Percentiles rank a stretch among this genome's conserved stretches.
Evolutionary conservation across 140 eudicot species (phyloP).

Genomic region (Bidens hawaiensis): DNA sequence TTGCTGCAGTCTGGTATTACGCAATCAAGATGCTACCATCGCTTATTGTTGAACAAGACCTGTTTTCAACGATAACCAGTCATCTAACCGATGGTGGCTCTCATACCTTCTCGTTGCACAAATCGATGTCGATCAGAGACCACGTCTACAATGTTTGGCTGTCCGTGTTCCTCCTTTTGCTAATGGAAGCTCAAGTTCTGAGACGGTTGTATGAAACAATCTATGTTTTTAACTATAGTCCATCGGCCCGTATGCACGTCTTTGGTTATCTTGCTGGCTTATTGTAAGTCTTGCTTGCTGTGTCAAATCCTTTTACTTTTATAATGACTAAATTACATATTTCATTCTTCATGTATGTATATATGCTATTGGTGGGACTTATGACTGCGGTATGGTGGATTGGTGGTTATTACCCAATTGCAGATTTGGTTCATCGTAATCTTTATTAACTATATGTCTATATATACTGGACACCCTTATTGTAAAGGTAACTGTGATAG

Average conservation of each 20-base stretch:
- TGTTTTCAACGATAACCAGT: conserved; percentile 44
- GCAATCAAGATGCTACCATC: conserved; percentile 47
- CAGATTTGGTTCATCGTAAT: too few species aligned
- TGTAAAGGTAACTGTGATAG: too few species aligned
- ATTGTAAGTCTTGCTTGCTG: conserved; percentile 42
- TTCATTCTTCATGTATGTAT: too few species aligned
- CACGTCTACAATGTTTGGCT: conserved; percentile 41
- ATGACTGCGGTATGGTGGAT: too few species aligned
- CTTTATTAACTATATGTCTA: too few species aligned
- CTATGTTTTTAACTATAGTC: conserved; percentile 67
- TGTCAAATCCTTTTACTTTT: neutral
- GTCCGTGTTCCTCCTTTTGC: conserved; percentile 67
- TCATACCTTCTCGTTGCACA: conserved; percentile 32
- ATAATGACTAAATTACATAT: too few species aligned
- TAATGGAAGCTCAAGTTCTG: conserved; percentile 76
- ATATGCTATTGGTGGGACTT: too few species aligned
- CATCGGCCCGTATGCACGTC: conserved; percentile 73
- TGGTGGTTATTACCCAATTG: too few species aligned
- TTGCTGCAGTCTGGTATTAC: conserved; percentile 56
- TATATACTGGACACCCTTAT: too few species aligned
- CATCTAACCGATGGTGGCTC: conserved; percentile 55
- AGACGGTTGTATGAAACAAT: conserved; percentile 75
- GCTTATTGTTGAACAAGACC: conserved; percentile 35
- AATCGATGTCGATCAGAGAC: conserved; percentile 30
- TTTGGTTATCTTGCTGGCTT: conserved; percentile 30